Evolutionary conservation across 345 rosid species (phyloP), one percentile per base, ranked within the genome.

Genomic region (thale cress (Arabidopsis thaliana)): DNA sequence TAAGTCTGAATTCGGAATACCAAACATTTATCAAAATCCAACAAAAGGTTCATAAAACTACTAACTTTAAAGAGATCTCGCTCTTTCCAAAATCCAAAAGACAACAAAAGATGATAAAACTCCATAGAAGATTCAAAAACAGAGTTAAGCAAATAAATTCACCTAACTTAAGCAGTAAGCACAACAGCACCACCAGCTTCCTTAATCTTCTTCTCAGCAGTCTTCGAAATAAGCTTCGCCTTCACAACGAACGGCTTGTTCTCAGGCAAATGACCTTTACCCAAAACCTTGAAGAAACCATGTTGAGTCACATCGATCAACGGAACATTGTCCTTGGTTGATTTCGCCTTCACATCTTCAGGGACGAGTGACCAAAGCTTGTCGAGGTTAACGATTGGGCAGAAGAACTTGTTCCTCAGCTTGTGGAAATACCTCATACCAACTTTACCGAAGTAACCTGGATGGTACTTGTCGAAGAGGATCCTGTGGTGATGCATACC

Each of bases 401-500:
- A 87, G 78, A 75, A 74, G 78, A 87, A 91, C 85, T 84, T 89
- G 87, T 91, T 91, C 12, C 92, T 82, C 32, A 89, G 87, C 87
- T 87, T 91, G 81, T 91, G 97, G 81, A 89, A 91, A 71, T 91
- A 91, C 38, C 97, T 76, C 97, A 91, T 91, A 58, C 97, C 97
- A n/a, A 91, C 97, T 64, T 91, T 89, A 6, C 97, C 95, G 58
- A 91, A 91, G 60, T 84, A 91, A 41, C 97, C 97, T 0, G 95
- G 97, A 71, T 91, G 97, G 80, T 88, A 91, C 86, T 91, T 91
- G 88, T 89, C 95, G 82, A 91, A 89, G 66, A 91, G 91, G 85
- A 91, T 91, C 74, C 95, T 58, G 86, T 91, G 97, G 85, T 89
- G 97, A 82, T 91, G 95, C 97, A 89, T 83, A 40, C 97, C 95